phyloP scores from a whole-genome alignment of 495 filamentous ascomycete genomes.

The Podospora tetraspora region DNA sequence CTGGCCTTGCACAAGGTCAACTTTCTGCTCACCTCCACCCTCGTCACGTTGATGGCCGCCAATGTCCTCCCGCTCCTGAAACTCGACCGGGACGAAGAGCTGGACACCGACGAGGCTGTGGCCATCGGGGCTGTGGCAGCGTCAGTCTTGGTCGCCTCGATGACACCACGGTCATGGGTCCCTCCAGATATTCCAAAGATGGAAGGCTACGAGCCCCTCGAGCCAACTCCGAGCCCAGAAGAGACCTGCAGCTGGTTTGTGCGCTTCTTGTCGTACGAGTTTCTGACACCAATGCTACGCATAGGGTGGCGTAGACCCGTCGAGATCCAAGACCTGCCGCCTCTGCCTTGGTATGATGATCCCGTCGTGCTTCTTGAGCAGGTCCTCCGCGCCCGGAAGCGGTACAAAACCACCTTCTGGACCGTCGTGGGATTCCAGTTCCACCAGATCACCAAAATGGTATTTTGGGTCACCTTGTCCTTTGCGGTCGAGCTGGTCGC shows the following conservation, averaged over 20 bases:
- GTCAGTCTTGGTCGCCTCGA: conserved; percentile 29
- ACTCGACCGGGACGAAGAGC: conserved; percentile 13
- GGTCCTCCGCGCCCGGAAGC: conserved; percentile 34
- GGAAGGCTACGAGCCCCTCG: conserved; percentile 23
- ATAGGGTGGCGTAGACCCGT: conserved; percentile 38
- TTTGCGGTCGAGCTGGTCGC: conserved; percentile 38
- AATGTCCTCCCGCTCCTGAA: conserved; percentile 33
- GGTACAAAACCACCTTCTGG: conserved; percentile 38
- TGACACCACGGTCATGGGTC: conserved; percentile 36
- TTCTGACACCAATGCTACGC: conserved; percentile 44
- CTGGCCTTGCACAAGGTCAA: conserved; percentile 37
- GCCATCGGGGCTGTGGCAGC: conserved; percentile 27
- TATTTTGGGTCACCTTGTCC: conserved; percentile 29
- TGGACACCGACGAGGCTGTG: conserved; percentile 16
- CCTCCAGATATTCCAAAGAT: conserved; percentile 28
- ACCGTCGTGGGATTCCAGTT: conserved; percentile 37
- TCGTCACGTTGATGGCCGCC: conserved; percentile 24
- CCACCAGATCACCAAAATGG: conserved; percentile 37
- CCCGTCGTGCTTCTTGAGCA: conserved; percentile 38
- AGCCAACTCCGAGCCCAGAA: conserved; percentile 36
- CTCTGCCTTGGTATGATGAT: conserved; percentile 48
- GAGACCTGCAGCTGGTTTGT: conserved; percentile 47
- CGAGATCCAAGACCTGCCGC: conserved; percentile 43
- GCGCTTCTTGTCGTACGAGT: conserved; percentile 46
- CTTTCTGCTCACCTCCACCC: conserved; percentile 22